A percentile compares a stretch with the other conserved stretches of the same genome.
Conservation (phyloP, 805 yeast genomes). For the Nakazawaea ernobii region DNA sequence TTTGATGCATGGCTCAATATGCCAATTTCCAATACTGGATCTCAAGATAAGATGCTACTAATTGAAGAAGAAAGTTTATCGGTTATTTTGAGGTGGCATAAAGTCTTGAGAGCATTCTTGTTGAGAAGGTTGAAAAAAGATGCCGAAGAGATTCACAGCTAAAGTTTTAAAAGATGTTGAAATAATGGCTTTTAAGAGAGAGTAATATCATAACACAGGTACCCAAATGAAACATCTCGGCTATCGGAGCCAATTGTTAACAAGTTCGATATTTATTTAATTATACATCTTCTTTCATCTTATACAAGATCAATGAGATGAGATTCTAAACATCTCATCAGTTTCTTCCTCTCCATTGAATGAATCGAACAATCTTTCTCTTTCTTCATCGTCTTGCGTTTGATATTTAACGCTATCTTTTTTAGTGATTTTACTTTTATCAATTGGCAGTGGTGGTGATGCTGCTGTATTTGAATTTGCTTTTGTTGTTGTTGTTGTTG, state of each 20-base stretch:
- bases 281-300: too few species aligned
- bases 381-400: slow-evolving; percentile 27
- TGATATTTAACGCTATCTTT: slow-evolving; percentile 14
- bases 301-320: neutral
- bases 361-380: slow-evolving; percentile 35
- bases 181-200: too few species aligned
- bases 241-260: too few species aligned
- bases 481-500: slow-evolving; percentile 13
- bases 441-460: too few species aligned
- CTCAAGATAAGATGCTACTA: slow-evolving; percentile 72
- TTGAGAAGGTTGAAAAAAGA: slow-evolving; percentile 81
- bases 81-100: slow-evolving; percentile 79
- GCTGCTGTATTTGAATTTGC: slow-evolving; percentile 9
- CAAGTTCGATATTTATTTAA: too few species aligned
- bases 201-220: too few species aligned
- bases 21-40: slow-evolving; percentile 80
- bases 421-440: neutral
- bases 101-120: slow-evolving; percentile 79
- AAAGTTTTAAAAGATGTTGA: slow-evolving; percentile 71
- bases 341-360: slow-evolving; percentile 27
- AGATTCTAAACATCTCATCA: slow-evolving; percentile 19
- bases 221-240: too few species aligned
- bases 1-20: slow-evolving; percentile 90
- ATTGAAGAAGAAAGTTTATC: slow-evolving; percentile 83
- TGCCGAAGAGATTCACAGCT: slow-evolving; percentile 81